Evolutionary conservation across 2,329 filamentous ascomycete genomes (phyloP).

Genomic region (Colletotrichum abscissum): DNA sequence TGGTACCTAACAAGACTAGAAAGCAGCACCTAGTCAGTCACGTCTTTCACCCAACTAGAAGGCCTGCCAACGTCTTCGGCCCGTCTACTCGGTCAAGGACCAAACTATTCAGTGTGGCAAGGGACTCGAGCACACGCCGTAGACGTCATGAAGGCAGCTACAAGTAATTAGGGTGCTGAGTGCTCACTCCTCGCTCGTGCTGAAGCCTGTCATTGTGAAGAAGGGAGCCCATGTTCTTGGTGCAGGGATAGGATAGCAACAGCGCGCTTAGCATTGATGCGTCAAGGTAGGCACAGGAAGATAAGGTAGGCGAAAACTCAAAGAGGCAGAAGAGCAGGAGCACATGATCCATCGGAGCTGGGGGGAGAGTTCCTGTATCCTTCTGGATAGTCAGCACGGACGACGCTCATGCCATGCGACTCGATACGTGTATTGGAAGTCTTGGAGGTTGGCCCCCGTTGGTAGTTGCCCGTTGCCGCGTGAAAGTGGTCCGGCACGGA

Average conservation of each 20-base stretch:
- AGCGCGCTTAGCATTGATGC: not conserved
- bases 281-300: not conserved
- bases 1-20: not conserved
- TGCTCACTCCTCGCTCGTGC: not conserved
- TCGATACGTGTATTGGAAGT: slow-evolving; percentile 2
- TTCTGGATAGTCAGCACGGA: not conserved
- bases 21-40: too few relatives aligned
- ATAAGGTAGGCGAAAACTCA: not conserved
- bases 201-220: not conserved
- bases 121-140: slow-evolving; percentile 2
- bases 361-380: not conserved
- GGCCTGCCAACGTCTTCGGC: not conserved
- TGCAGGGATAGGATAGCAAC: not conserved
- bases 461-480: not conserved
- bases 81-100: not conserved
- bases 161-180: not conserved
- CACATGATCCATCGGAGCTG: slow-evolving; percentile 1
- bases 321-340: not conserved
- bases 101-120: not conserved
- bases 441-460: not conserved
- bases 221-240: not conserved
- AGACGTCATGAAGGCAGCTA: slow-evolving; percentile 16
- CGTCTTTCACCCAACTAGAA: too few relatives aligned
- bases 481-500: not conserved
- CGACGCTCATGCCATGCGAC: slow-evolving; percentile 8